phyloP scores from a whole-genome alignment of 331 rosid species.

The Acacia pycnantha region DNA sequence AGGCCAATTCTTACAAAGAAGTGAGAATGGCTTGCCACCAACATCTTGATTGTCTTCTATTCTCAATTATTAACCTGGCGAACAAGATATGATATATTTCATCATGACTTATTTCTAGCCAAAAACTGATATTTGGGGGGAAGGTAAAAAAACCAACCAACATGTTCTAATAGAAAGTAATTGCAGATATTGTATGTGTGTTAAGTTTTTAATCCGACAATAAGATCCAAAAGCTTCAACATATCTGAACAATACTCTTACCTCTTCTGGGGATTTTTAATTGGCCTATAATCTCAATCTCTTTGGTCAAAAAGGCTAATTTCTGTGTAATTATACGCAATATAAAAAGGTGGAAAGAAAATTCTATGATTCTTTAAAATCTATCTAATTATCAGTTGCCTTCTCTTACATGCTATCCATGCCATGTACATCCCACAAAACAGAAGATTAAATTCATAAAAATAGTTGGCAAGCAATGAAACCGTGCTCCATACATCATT shows the following conservation, averaged over 20 bases:
- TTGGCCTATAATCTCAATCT: not conserved
- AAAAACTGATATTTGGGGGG: not conserved
- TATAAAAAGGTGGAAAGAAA: not conserved
- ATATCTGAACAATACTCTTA: not conserved
- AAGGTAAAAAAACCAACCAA: not conserved
- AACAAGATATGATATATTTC: not conserved
- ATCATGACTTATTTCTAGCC: not conserved
- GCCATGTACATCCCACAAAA: not conserved
- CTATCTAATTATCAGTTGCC: not conserved
- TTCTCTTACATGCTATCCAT: not conserved
- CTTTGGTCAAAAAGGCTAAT: not conserved
- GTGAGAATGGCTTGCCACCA: not conserved
- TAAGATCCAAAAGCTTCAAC: not conserved
- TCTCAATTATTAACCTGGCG: not conserved
- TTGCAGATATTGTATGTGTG: not conserved
- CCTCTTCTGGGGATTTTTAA: not conserved
- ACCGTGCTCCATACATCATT: not conserved
- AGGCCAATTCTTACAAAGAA: not conserved
- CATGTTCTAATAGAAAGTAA: not conserved
- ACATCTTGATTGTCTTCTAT: not conserved
- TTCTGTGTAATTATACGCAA: not conserved
- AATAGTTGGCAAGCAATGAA: not conserved
- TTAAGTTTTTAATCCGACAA: not conserved
- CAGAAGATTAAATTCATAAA: not conserved
- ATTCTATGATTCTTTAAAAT: not conserved